Conservation (phyloP, 2,329 filamentous ascomycete genomes). For the Aureobasidium sp. region DNA sequence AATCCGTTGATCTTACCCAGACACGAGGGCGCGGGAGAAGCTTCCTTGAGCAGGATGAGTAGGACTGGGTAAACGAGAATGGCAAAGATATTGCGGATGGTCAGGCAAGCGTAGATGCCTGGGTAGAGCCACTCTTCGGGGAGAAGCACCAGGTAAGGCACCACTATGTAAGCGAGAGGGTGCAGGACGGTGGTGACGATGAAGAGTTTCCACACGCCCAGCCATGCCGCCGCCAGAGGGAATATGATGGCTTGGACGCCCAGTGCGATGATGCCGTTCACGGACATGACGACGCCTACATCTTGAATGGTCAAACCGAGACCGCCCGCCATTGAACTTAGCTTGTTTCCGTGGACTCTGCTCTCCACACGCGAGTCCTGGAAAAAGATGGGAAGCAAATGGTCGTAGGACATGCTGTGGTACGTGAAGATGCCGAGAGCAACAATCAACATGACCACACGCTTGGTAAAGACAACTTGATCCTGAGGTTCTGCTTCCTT, state of each 20-base stretch:
- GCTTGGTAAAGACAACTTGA: slow-evolving; percentile 48
- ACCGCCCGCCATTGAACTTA: slow-evolving; percentile 42
- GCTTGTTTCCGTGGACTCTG: slow-evolving; percentile 22
- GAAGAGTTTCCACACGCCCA: slow-evolving; percentile 61
- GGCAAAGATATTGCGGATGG: slow-evolving; percentile 57
- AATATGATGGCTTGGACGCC: slow-evolving; percentile 66
- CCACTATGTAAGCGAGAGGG: slow-evolving; percentile 58
- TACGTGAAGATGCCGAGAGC: slow-evolving; percentile 86
- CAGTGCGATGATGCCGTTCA: slow-evolving; percentile 63
- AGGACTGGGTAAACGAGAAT: slow-evolving; percentile 61
- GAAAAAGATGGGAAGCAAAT: slow-evolving; percentile 84
- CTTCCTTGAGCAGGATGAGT: slow-evolving; percentile 64
- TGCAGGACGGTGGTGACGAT: slow-evolving; percentile 56
- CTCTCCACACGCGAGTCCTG: slow-evolving; percentile 58
- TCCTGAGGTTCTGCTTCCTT: slow-evolving; percentile 25
- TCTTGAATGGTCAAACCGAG: slow-evolving; percentile 57
- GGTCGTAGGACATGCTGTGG: slow-evolving; percentile 91
- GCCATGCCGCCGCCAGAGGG: slow-evolving; percentile 51
- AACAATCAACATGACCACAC: slow-evolving; percentile 67
- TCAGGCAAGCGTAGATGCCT: slow-evolving; percentile 57
- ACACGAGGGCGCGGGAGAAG: slow-evolving; percentile 51
- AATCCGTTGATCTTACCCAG: slow-evolving; percentile 65
- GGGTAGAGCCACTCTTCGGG: slow-evolving; percentile 45
- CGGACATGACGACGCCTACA: slow-evolving; percentile 58
- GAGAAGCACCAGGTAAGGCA: slow-evolving; percentile 57